A percentile compares a stretch with the other conserved stretches of the same genome.
phyloP scores from a whole-genome alignment of 2,329 filamentous ascomycete species.

The Atkinsonella hypoxylon region DNA sequence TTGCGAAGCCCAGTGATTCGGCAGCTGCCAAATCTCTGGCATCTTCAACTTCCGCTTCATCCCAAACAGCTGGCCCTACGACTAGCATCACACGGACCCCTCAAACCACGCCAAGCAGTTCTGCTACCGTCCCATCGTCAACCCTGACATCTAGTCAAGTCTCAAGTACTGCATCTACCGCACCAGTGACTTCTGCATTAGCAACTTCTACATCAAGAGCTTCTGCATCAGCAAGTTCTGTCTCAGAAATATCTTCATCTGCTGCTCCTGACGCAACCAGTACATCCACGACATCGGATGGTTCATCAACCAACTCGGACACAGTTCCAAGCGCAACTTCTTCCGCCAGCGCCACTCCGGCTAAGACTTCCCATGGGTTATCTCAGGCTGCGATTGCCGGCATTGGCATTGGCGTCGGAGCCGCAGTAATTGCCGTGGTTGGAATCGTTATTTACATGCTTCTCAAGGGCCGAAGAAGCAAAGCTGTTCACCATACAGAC shows the following conservation, averaged over 20 bases:
- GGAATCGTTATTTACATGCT: slow-evolving; percentile 28
- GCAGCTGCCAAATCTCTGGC: not conserved
- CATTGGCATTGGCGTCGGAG: slow-evolving; percentile 34
- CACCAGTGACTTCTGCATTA: not conserved
- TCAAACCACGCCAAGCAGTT: not conserved
- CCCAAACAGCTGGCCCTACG: not conserved
- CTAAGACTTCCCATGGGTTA: slow-evolving; percentile 18
- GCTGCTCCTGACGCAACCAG: slow-evolving; percentile 2
- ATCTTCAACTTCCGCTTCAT: not conserved
- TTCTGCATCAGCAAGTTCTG: not conserved
- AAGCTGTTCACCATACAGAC: slow-evolving; percentile 6
- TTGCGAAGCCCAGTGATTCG: not conserved
- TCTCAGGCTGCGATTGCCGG: slow-evolving; percentile 34
- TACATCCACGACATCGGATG: slow-evolving; percentile 5
- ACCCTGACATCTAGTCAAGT: not conserved
- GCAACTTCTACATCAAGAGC: not conserved
- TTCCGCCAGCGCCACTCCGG: slow-evolving; percentile 2
- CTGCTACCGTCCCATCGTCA: not conserved
- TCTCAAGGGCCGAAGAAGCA: slow-evolving; percentile 18
- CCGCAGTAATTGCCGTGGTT: slow-evolving; percentile 27
- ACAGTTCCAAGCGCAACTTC: slow-evolving; percentile 7
- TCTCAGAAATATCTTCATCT: not conserved
- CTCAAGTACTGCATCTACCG: not conserved
- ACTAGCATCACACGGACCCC: not conserved
- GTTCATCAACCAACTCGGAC: slow-evolving; percentile 3